phyloP scores from a whole-genome alignment of 2,329 filamentous ascomycete genomes.

The Cladobotryum protrusum region DNA sequence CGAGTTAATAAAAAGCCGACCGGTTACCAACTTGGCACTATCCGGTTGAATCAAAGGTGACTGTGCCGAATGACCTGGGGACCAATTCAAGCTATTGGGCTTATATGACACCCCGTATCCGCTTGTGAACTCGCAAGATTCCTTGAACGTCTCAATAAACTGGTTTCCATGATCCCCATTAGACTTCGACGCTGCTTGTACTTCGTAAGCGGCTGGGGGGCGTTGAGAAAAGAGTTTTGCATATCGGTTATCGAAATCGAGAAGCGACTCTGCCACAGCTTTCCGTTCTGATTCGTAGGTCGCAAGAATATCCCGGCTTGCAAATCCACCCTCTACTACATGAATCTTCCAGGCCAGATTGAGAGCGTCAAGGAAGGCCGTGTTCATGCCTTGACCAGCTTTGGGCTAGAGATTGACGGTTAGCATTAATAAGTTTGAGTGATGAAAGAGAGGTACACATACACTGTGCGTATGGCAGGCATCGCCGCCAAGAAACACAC shows the following conservation, averaged over 20 bases:
- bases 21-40: slow-evolving; percentile 61
- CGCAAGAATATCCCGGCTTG: slow-evolving; percentile 64
- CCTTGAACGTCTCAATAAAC: slow-evolving; percentile 87
- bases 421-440: slow-evolving; percentile 22
- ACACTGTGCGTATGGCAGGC: slow-evolving; percentile 75
- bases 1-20: slow-evolving; percentile 68
- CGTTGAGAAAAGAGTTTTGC: slow-evolving; percentile 82
- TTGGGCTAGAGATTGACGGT: slow-evolving; percentile 53
- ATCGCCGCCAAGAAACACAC: slow-evolving; percentile 70
- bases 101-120: slow-evolving; percentile 87
- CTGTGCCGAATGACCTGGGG: slow-evolving; percentile 61
- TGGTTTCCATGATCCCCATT: slow-evolving; percentile 50
- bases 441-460: slow-evolving; percentile 25
- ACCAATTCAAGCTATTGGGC: slow-evolving; percentile 81
- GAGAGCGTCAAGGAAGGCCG: slow-evolving; percentile 71
- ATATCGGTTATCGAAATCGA: slow-evolving; percentile 84
- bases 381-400: slow-evolving; percentile 76
- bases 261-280: slow-evolving; percentile 73
- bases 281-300: slow-evolving; percentile 87
- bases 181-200: slow-evolving; percentile 53
- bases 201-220: slow-evolving; percentile 65
- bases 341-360: slow-evolving; percentile 97
- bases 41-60: slow-evolving; percentile 63
- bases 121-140: slow-evolving; percentile 84
- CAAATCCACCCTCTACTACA: slow-evolving; percentile 77